Percentiles rank a stretch among this genome's conserved stretches.
Evolutionary conservation across 805 yeast genomes (phyloP).

Genomic region (Lachancea thermotolerans): DNA sequence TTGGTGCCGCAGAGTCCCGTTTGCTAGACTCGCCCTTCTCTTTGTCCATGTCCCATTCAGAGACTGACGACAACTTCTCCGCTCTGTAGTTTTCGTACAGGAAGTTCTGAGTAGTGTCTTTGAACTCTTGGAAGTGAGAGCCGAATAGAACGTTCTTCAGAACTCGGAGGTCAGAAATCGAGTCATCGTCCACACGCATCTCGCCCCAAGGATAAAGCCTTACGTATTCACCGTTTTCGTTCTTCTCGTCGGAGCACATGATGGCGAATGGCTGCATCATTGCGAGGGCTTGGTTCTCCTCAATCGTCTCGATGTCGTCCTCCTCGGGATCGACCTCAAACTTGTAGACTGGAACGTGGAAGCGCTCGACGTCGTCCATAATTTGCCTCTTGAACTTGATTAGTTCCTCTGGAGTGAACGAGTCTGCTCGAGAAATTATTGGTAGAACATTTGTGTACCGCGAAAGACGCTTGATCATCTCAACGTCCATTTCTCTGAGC

Average conservation of each 20-base stretch:
- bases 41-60: conserved; percentile 24
- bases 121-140: conserved; percentile 74
- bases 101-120: conserved; percentile 71
- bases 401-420: conserved; percentile 59
- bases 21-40: conserved; percentile 10
- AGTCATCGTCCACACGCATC: conserved; percentile 45
- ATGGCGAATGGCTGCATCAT: conserved; percentile 71
- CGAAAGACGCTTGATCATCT: conserved; percentile 61
- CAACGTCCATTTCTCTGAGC: conserved; percentile 64
- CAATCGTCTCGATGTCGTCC: conserved; percentile 61
- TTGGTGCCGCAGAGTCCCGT: conserved; percentile 31
- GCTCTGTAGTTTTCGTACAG: conserved; percentile 76
- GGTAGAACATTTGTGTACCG: conserved; percentile 72
- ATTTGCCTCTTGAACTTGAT: conserved; percentile 52
- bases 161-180: conserved; percentile 46
- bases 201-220: conserved; percentile 76
- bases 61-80: conserved; percentile 58
- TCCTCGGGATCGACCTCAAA: conserved; percentile 67
- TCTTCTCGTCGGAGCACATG: conserved; percentile 55
- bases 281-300: conserved; percentile 58
- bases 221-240: conserved; percentile 49
- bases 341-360: conserved; percentile 67
- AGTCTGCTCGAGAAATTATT: conserved; percentile 62
- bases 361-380: conserved; percentile 55
- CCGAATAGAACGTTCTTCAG: conserved; percentile 70